Percentiles rank a stretch among this genome's conserved stretches.
phyloP scores from a whole-genome alignment of 306 rosid species.

The Vigna mungo region DNA sequence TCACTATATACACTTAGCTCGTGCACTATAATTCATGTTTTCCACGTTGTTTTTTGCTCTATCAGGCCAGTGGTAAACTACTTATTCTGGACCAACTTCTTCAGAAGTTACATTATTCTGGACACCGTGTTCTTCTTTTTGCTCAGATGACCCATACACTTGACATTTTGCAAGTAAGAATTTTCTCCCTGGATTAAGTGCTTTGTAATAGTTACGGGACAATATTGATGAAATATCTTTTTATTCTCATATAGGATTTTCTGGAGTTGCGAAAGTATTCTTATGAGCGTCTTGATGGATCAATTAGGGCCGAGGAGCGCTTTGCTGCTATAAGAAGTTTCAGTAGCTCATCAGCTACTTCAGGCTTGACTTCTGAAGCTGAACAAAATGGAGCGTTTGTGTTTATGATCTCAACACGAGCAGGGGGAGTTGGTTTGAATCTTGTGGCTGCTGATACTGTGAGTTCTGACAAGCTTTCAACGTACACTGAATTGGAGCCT shows the following conservation, averaged over 20 bases:
- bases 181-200: constrained; percentile 32
- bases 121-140: constrained; percentile 92
- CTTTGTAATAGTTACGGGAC: constrained; percentile 31
- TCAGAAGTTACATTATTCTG: constrained; percentile 70
- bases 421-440: constrained; percentile 98
- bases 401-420: constrained; percentile 93
- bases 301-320: constrained; percentile 97
- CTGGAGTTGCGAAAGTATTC: constrained; percentile 84
- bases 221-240: constrained; percentile 31
- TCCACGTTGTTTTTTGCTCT: constrained; percentile 29
- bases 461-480: constrained; percentile 51
- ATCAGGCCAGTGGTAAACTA: constrained; percentile 93
- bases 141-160: constrained; percentile 99
- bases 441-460: constrained; percentile 97
- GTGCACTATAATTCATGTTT: constrained; percentile 32
- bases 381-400: constrained; percentile 75
- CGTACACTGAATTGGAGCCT: constrained; percentile 19
- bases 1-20: constrained; percentile 26
- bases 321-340: constrained; percentile 98
- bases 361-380: constrained; percentile 56
- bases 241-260: constrained; percentile 67
- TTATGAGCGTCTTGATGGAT: constrained; percentile 97
- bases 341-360: constrained; percentile 63
- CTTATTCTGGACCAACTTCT: constrained; percentile 88
- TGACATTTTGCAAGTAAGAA: constrained; percentile 83